Evolutionary conservation across 352 stramenopile species (phyloP).

Genomic region (Pythium rhizo-oryzae): DNA sequence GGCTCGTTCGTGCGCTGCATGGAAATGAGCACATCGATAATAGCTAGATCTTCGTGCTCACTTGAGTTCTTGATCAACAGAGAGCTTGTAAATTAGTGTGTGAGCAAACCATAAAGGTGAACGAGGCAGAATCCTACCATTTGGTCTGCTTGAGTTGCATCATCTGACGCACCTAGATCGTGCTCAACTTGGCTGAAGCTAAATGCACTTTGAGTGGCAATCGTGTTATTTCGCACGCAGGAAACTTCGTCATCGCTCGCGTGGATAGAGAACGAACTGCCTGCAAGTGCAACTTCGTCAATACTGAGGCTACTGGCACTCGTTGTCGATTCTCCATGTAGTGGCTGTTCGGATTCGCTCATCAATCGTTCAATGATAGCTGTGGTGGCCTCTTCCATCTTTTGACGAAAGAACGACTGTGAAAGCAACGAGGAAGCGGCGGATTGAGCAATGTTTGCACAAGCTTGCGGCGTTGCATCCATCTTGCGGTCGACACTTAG

Average conservation of each 20-base stretch:
- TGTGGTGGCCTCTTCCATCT: constrained; percentile 71
- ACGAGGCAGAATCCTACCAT: neutral
- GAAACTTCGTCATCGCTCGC: constrained; percentile 4
- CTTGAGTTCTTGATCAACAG: neutral
- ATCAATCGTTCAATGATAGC: constrained; percentile 53
- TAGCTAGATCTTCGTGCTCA: constrained; percentile 26
- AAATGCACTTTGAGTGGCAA: constrained; percentile 29
- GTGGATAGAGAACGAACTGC: constrained; percentile 10
- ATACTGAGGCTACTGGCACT: neutral
- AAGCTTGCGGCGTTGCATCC: constrained; percentile 20
- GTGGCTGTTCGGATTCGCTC: constrained; percentile 11
- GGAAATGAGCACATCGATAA: constrained; percentile 30
- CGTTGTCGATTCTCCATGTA: neutral
- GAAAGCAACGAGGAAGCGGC: constrained; percentile 64
- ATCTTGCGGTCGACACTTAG: constrained; percentile 56
- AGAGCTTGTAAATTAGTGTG: neutral
- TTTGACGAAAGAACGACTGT: constrained; percentile 83
- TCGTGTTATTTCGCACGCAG: constrained; percentile 22
- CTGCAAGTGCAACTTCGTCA: neutral
- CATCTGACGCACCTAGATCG: neutral
- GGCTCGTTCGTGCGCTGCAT: constrained; percentile 22
- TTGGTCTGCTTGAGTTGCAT: neutral
- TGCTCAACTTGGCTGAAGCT: constrained; percentile 35
- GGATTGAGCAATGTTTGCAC: constrained; percentile 15
- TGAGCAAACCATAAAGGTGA: neutral